Evolutionary conservation across 768 basidiomycete genomes (phyloP).

Genomic region (Strobilomyces confusus): DNA sequence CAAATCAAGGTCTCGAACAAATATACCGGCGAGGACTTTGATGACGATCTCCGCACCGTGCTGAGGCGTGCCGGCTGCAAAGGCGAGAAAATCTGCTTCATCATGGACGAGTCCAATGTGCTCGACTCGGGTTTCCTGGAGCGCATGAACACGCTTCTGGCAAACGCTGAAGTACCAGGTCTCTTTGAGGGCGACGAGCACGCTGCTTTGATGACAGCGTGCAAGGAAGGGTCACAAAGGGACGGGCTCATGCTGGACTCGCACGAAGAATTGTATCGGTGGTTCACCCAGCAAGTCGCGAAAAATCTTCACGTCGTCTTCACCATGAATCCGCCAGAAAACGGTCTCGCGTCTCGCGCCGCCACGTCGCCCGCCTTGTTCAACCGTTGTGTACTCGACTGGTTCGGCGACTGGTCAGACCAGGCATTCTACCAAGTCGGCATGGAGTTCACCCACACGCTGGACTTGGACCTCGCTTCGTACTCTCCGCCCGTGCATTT

Average conservation of each 20-base stretch:
- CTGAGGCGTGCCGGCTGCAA: slow-evolving; percentile 96
- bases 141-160: slow-evolving; percentile 98
- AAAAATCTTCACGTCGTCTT: slow-evolving; percentile 98
- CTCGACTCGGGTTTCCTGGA: slow-evolving; percentile 98
- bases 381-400: slow-evolving; percentile 98
- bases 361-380: slow-evolving; percentile 97
- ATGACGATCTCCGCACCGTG: slow-evolving; percentile 93
- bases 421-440: slow-evolving; percentile 98
- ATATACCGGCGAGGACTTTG: slow-evolving; percentile 97
- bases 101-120: slow-evolving; percentile 99
- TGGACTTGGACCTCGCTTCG: slow-evolving; percentile 85
- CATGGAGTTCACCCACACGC: slow-evolving; percentile 89
- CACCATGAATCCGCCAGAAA: slow-evolving; percentile 98
- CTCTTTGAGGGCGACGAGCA: slow-evolving; percentile 99
- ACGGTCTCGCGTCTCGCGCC: slow-evolving; percentile 91
- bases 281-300: slow-evolving; percentile 99
- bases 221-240: slow-evolving; percentile 98
- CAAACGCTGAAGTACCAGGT: slow-evolving; percentile 99
- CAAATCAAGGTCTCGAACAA: slow-evolving; percentile 99
- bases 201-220: slow-evolving; percentile 96
- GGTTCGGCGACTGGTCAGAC: slow-evolving; percentile 99
- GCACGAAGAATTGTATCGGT: slow-evolving; percentile 94
- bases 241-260: slow-evolving; percentile 98
- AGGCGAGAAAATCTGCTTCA: slow-evolving; percentile 98
- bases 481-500: slow-evolving; percentile 80